A percentile compares a stretch with the other conserved stretches of the same genome.
Conservation (phyloP, 2,329 filamentous ascomycete genomes). For the Cyphellophora europaea region DNA sequence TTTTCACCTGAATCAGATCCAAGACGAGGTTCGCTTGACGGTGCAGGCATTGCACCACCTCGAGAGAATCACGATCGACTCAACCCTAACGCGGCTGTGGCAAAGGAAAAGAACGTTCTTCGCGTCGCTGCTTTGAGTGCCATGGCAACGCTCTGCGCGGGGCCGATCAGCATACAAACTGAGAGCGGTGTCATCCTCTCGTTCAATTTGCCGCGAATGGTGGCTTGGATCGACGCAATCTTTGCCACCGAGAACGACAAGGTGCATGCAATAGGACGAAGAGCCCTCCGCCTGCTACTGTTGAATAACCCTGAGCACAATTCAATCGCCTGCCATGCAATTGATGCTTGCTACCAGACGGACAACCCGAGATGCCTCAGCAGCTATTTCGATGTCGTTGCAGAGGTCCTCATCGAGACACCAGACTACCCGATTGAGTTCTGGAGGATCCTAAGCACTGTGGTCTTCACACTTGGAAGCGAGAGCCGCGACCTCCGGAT, state of each 20-base stretch:
- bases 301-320: conserved; percentile 81
- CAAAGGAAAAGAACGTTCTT: conserved; percentile 92
- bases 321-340: conserved; percentile 79
- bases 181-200: conserved; percentile 80
- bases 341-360: conserved; percentile 80
- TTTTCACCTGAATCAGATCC: conserved; percentile 88
- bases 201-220: conserved; percentile 86
- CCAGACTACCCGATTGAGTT: conserved; percentile 76
- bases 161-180: conserved; percentile 75
- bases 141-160: conserved; percentile 81
- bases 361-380: conserved; percentile 75
- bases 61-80: conserved; percentile 52
- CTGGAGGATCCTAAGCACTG: conserved; percentile 82
- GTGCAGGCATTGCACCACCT: not conserved
- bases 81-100: conserved; percentile 78
- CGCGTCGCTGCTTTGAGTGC: conserved; percentile 84
- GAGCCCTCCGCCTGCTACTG: conserved; percentile 82
- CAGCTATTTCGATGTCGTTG: conserved; percentile 91
- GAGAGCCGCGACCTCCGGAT: conserved; percentile 81
- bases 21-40: conserved; percentile 32
- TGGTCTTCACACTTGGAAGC: conserved; percentile 85
- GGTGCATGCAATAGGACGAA: conserved; percentile 79
- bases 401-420: conserved; percentile 73
- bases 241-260: conserved; percentile 88
- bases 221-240: conserved; percentile 91